Evolutionary conservation across 805 yeast genomes (phyloP).

Genomic region (Suhomyces emberorum): DNA sequence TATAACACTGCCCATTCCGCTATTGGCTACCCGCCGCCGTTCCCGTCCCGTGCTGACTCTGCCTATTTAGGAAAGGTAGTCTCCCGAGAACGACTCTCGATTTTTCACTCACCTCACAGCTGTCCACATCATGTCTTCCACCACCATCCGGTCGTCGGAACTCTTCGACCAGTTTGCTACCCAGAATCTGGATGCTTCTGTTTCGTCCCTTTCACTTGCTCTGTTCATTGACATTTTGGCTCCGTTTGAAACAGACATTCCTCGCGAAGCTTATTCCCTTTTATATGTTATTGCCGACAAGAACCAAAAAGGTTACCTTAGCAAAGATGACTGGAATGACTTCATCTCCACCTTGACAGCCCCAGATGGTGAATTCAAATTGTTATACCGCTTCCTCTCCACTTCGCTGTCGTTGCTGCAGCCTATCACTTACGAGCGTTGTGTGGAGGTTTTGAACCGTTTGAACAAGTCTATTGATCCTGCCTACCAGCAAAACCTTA

Average conservation of each 20-base stretch:
- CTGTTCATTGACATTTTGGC: slow-evolving; percentile 37
- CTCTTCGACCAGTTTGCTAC: slow-evolving; percentile 40
- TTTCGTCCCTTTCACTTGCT: slow-evolving; percentile 28
- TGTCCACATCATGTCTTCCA: background rate
- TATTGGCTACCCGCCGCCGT: too few relatives aligned
- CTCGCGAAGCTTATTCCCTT: slow-evolving; percentile 41
- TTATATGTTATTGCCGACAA: slow-evolving; percentile 81
- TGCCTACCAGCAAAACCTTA: slow-evolving; percentile 36
- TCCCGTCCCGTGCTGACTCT: too few relatives aligned
- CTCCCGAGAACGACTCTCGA: too few relatives aligned
- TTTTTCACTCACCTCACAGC: background rate
- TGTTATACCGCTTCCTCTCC: slow-evolving; percentile 50
- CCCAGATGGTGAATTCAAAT: slow-evolving; percentile 42
- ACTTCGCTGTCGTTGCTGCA: slow-evolving; percentile 2
- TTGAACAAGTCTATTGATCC: slow-evolving; percentile 42
- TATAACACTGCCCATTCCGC: too few relatives aligned
- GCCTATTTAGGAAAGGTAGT: too few relatives aligned
- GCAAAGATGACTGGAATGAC: slow-evolving; percentile 67
- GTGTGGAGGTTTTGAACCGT: slow-evolving; percentile 32
- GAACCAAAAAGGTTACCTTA: slow-evolving; percentile 62
- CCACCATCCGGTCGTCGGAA: slow-evolving; percentile 17
- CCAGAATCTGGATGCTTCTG: slow-evolving; percentile 5
- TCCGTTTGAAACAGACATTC: slow-evolving; percentile 41
- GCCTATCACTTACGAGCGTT: slow-evolving; percentile 30
- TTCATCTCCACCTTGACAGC: slow-evolving; percentile 55